These are phyloP conservation scores for Trichoderma afroharzianum DNA, from an alignment of 2,329 filamentous ascomycete species.

Conservation along the genomic window DNA sequence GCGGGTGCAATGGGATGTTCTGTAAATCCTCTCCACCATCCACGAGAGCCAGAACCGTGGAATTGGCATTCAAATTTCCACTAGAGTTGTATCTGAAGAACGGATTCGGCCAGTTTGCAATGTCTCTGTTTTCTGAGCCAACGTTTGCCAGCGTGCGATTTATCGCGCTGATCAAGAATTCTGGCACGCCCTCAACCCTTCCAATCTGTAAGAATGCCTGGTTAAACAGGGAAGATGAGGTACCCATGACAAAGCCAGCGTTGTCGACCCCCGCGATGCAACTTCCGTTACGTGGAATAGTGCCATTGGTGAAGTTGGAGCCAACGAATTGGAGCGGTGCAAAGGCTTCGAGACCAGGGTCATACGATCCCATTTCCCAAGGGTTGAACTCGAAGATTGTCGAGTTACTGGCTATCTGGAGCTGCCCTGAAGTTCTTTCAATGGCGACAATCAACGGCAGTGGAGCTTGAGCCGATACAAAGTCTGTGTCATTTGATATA, in stretches of 20 bases:
- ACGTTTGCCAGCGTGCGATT: conserved; percentile 51
- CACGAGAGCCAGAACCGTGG: conserved; percentile 61
- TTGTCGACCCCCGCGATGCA: conserved; percentile 83
- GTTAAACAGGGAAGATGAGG: conserved; percentile 82
- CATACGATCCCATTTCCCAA: conserved; percentile 74
- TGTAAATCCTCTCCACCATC: conserved; percentile 76
- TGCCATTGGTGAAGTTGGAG: conserved; percentile 65
- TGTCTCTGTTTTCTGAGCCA: conserved; percentile 61
- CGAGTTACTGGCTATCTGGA: conserved; percentile 63
- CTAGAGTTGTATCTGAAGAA: conserved; percentile 63
- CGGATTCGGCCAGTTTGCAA: conserved; percentile 74
- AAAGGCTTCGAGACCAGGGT: conserved; percentile 69
- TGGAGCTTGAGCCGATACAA: conserved; percentile 60
- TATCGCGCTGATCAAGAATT: conserved; percentile 50
- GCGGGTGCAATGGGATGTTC: conserved; percentile 74
- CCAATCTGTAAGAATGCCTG: conserved; percentile 62
- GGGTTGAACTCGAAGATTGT: conserved; percentile 78
- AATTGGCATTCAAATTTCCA: conserved; percentile 54
- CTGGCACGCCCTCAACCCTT: conserved; percentile 39
- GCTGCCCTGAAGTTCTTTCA: conserved; percentile 59
- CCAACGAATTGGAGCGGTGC: conserved; percentile 68
- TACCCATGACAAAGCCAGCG: conserved; percentile 79
- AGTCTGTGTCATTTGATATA: conserved; percentile 50
- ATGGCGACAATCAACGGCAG: conserved; percentile 73
- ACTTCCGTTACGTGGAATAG: conserved; percentile 48